A percentile compares a stretch with the other conserved stretches of the same genome.
These are phyloP conservation scores for Penicillium maclennaniae DNA, from an alignment of 495 filamentous ascomycete genomes.

Conservation along the genomic window DNA sequence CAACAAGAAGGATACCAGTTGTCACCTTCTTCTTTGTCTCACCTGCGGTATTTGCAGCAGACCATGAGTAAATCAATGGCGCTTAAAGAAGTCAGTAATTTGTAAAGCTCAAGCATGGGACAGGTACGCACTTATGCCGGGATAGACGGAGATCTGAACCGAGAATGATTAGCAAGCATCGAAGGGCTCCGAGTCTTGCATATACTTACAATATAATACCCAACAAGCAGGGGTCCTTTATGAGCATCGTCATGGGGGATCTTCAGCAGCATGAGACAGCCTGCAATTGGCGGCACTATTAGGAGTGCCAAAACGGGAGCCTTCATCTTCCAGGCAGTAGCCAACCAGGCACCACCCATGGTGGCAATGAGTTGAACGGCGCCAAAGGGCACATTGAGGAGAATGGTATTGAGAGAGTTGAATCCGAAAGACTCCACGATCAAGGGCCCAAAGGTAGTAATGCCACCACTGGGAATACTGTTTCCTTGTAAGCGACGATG, in stretches of 20 bases:
- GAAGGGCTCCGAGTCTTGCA: too few relatives aligned
- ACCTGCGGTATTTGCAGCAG: slow-evolving; percentile 58
- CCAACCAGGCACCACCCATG: slow-evolving; percentile 53
- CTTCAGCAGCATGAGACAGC: slow-evolving; percentile 51
- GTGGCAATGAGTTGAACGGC: slow-evolving; percentile 57
- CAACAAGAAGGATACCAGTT: slow-evolving; percentile 54
- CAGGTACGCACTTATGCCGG: slow-evolving; percentile 44
- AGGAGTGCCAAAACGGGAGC: slow-evolving; percentile 53
- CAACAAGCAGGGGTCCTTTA: slow-evolving; percentile 49
- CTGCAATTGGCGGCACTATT: slow-evolving; percentile 53
- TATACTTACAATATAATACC: slow-evolving; percentile 55
- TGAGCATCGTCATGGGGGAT: slow-evolving; percentile 43
- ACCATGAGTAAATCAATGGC: slow-evolving; percentile 62
- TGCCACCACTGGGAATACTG: slow-evolving; percentile 59
- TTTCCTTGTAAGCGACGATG: slow-evolving; percentile 21
- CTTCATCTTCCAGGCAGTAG: slow-evolving; percentile 52
- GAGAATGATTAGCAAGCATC: background rate
- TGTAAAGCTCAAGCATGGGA: background rate
- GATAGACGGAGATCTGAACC: slow-evolving; percentile 52
- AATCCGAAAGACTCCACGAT: slow-evolving; percentile 61
- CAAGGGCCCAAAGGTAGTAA: slow-evolving; percentile 60
- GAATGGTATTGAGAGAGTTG: slow-evolving; percentile 54
- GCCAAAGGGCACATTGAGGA: slow-evolving; percentile 64
- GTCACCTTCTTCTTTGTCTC: slow-evolving; percentile 62
- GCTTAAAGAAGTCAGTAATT: slow-evolving; percentile 41